A percentile compares a stretch with the other conserved stretches of the same genome.
Evolutionary conservation across 73 alveolate species (phyloP).

Genomic region (Paramecium sonneborni): DNA sequence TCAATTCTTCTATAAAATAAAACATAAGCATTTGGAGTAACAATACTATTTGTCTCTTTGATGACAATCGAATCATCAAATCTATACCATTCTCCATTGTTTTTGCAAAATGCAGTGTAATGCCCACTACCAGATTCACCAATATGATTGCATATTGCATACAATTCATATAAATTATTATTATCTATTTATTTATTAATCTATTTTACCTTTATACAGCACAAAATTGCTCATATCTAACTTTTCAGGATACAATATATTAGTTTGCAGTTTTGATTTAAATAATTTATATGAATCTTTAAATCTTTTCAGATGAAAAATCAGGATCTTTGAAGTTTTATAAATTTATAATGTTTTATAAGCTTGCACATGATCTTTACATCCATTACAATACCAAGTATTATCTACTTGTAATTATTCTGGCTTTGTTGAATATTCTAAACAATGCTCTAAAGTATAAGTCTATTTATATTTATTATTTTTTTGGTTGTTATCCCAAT

Average conservation of each 20-base stretch:
- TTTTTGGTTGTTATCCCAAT: neutral
- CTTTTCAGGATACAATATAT: neutral
- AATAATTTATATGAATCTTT: constrained; percentile 57
- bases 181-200: neutral
- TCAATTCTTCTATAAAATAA: constrained; percentile 79
- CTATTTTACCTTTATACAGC: neutral
- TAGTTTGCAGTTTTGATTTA: neutral
- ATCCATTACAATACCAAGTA: constrained; percentile 86
- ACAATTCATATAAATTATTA: constrained; percentile 69
- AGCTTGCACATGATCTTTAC: constrained; percentile 86
- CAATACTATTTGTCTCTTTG: constrained; percentile 56
- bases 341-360: constrained; percentile 81
- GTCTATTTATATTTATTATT: neutral
- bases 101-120: constrained; percentile 78
- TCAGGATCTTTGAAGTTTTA: constrained; percentile 80
- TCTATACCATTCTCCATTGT: constrained; percentile 83
- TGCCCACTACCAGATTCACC: constrained; percentile 91
- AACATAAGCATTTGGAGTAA: constrained; percentile 79
- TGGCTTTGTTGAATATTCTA: constrained; percentile 79
- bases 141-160: constrained; percentile 82
- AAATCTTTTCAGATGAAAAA: constrained; percentile 91
- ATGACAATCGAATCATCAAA: constrained; percentile 85
- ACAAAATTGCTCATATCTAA: neutral
- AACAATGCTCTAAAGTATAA: constrained; percentile 59
- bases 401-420: constrained; percentile 84